These are phyloP conservation scores for Yamadazyma phyllophila DNA, from an alignment of 805 yeast genomes.

Conservation along the genomic window DNA sequence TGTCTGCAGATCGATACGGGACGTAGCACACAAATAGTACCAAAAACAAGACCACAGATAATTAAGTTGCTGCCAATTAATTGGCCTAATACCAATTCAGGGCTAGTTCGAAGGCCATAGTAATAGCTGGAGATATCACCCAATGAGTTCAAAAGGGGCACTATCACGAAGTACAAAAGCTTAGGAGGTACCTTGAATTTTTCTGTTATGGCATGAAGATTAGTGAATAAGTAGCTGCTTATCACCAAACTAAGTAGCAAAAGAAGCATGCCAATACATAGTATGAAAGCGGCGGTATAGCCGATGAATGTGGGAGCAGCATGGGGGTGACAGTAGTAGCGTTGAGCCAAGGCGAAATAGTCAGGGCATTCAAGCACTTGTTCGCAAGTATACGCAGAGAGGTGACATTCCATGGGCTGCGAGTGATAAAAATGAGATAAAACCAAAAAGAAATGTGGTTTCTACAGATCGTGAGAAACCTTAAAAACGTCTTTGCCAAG, in stretches of 20 bases:
- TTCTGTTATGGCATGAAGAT: constrained; percentile 27
- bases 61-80: constrained; percentile 34
- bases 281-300: constrained; percentile 12
- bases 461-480: too few species aligned
- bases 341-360: constrained; percentile 25
- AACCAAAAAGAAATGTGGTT: too few species aligned
- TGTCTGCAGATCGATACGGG: constrained; percentile 24
- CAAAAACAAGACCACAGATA: constrained; percentile 33
- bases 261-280: constrained; percentile 18
- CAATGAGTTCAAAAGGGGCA: constrained; percentile 36
- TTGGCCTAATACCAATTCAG: constrained; percentile 38
- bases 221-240: constrained; percentile 31
- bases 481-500: too few species aligned
- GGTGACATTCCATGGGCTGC: constrained; percentile 3
- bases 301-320: background rate
- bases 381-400: constrained; percentile 11
- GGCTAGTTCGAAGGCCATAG: constrained; percentile 23
- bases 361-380: constrained; percentile 8
- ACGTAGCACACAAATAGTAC: constrained; percentile 24
- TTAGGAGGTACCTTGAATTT: constrained; percentile 24
- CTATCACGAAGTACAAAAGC: constrained; percentile 30
- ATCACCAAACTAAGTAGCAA: constrained; percentile 31
- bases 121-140: constrained; percentile 39
- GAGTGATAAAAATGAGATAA: too few species aligned
- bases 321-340: constrained; percentile 24